Base-by-base conservation (phyloP, 163 green algal species). In the Coccomyxa subellipsoidea region DNA sequence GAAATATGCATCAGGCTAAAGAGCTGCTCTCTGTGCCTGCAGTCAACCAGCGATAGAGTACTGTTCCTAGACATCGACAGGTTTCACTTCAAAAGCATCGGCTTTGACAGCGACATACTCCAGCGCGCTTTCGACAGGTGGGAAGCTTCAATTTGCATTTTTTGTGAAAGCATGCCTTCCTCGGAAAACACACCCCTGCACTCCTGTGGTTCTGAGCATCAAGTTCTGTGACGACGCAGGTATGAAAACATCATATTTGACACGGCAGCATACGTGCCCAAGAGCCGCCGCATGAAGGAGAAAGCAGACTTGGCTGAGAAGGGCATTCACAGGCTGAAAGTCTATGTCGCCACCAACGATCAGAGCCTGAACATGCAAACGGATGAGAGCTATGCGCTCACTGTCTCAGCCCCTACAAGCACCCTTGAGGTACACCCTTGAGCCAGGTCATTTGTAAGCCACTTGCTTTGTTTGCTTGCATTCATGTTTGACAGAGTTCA, bases 361-460 rank as follows among this genome's bases (percentile, higher is more conserved):
- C 86, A 92, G 83, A 86, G 72, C 39, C 86, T 90, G 7, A 88
- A 85, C 66, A 40, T 89, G 54, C 73, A 85, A 25, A 89, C 83
- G 4, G 69, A 87, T 40, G 88, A 92, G 73, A 84, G 72, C 21
- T 92, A 92, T 78, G 80, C 69, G 4, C 83, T 92, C 40, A 59
- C 37, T 32, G 82, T 92, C 21, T 40, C 70, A 32, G 82, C 66
- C 6, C 72, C 54, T 23, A 39, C 5, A 7, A 76, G 36, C 38
- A 38, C 54, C 7, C 29, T 81, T n/a, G 7, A 40, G 54, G 36
- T 81, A 6, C 38, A 59, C 35, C 12, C 59, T 69, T 35, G 31
- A 38, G 12, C 70, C 32, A n/a, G 23, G 23, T 12, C 21, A 73
- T 34, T 5, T 34, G 66, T n/a, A 35, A 3, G 7, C 32, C 3